Evolutionary conservation across 2,329 filamentous ascomycete species (phyloP).

Genomic region (Colletotrichum sp.): DNA sequence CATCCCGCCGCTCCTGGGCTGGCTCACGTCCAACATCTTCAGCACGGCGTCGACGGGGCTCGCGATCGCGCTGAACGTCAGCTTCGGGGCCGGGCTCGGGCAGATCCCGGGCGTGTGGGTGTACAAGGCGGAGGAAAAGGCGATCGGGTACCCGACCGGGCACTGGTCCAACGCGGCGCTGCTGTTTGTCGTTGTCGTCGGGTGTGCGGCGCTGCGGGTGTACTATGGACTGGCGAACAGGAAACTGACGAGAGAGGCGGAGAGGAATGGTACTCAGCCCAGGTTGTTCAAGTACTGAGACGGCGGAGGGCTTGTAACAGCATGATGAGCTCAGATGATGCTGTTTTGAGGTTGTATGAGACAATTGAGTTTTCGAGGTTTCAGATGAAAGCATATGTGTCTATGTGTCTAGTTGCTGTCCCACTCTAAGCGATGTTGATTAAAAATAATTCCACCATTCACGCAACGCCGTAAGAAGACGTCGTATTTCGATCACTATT

Average conservation of each 20-base stretch:
- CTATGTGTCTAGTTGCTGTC: not conserved
- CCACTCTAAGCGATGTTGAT: not conserved
- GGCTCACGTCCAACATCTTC: constrained; percentile 72
- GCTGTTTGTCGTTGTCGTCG: constrained; percentile 61
- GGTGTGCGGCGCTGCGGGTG: constrained; percentile 57
- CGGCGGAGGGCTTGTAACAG: not conserved
- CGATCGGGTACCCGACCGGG: constrained; percentile 69
- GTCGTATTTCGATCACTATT: not conserved
- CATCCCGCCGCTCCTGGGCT: constrained; percentile 73
- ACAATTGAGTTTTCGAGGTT: not conserved
- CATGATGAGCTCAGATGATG: not conserved
- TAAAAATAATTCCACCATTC: not conserved
- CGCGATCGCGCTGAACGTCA: constrained; percentile 74
- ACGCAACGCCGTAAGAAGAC: not conserved
- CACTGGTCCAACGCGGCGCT: constrained; percentile 71
- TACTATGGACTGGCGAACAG: constrained; percentile 60
- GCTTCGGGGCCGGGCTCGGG: constrained; percentile 68
- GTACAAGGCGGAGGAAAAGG: constrained; percentile 67
- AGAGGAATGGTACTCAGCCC: constrained; percentile 34
- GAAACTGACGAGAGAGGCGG: constrained; percentile 34
- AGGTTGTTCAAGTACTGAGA: constrained; percentile 46
- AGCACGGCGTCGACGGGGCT: constrained; percentile 70
- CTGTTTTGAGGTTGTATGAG: not conserved
- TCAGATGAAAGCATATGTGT: not conserved
- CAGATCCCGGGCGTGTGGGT: constrained; percentile 79